Percentiles rank a stretch among this genome's conserved stretches.
Evolutionary conservation across 176 grass and related monocot species (phyloP).

Genomic region (Pontederia crassipes): DNA sequence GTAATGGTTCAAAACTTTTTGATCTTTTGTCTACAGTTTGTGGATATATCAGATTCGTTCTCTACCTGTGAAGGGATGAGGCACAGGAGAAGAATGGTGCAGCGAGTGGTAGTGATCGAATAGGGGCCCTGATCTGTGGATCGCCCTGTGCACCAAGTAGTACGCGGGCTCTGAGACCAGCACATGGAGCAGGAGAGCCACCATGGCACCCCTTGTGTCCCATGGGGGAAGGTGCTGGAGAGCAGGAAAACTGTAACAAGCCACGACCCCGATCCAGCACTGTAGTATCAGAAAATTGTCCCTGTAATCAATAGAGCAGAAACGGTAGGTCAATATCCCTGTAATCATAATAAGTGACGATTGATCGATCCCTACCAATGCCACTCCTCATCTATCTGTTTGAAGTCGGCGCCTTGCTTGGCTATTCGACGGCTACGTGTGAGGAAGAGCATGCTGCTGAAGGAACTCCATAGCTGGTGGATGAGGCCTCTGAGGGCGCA

Average conservation of each 20-base stretch:
- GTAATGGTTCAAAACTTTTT: not conserved
- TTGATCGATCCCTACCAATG: conserved; percentile 43
- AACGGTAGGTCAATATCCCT: not conserved
- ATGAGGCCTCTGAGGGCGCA: conserved; percentile 31
- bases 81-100: conserved; percentile 61
- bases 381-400: conserved; percentile 84
- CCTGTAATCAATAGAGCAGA: conserved; percentile 25
- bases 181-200: conserved; percentile 39
- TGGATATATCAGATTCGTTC: not conserved
- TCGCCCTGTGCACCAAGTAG: conserved; percentile 45
- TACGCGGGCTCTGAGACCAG: conserved; percentile 47
- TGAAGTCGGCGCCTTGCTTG: conserved; percentile 50
- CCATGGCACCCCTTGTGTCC: conserved; percentile 32
- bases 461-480: conserved; percentile 52
- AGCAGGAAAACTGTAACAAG: conserved; percentile 34
- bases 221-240: conserved; percentile 45
- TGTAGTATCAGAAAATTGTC: conserved; percentile 92
- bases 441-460: conserved; percentile 70
- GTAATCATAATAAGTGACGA: not conserved
- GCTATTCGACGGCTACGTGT: conserved; percentile 47
- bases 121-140: conserved; percentile 37
- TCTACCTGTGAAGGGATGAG: conserved; percentile 64
- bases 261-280: conserved; percentile 35
- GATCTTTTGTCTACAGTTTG: not conserved
- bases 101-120: conserved; percentile 53